A percentile compares a stretch with the other conserved stretches of the same genome.
Conservation (phyloP, 805 yeast species). For the Scheffersomyces amazonensis region DNA sequence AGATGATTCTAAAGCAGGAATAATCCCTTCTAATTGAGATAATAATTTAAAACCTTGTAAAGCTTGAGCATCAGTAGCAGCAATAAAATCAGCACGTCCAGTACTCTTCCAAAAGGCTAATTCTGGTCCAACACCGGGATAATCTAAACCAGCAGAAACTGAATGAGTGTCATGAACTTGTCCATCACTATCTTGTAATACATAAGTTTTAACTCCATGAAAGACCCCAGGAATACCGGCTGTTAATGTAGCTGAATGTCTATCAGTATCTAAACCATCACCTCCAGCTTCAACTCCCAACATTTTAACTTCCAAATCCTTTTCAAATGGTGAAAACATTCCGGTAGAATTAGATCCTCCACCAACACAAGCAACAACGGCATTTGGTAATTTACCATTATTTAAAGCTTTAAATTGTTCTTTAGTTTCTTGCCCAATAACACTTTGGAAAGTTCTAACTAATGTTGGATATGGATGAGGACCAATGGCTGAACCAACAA, state of each 20-base stretch:
- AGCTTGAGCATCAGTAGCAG: constrained; percentile 96
- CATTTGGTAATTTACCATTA: constrained; percentile 83
- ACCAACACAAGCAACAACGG: constrained; percentile 97
- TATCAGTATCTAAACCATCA: constrained; percentile 85
- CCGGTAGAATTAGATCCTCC: constrained; percentile 99
- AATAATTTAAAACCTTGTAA: constrained; percentile 83
- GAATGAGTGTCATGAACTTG: constrained; percentile 98
- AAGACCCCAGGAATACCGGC: constrained; percentile 96
- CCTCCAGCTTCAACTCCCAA: constrained; percentile 99
- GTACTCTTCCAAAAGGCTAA: constrained; percentile 91
- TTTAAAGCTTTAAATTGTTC: constrained; percentile 81
- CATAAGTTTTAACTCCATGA: constrained; percentile 96
- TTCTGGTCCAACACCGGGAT: constrained; percentile 99
- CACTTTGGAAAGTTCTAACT: constrained; percentile 97
- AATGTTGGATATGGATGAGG: constrained; percentile 99
- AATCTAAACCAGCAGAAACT: constrained; percentile 96
- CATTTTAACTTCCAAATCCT: constrained; percentile 72
- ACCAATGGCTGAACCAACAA: constrained; percentile 98
- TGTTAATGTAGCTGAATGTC: constrained; percentile 93
- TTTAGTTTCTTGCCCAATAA: constrained; percentile 93
- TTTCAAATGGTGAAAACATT: constrained; percentile 90
- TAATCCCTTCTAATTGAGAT: constrained; percentile 94
- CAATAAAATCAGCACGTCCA: constrained; percentile 87
- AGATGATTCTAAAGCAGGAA: constrained; percentile 96
- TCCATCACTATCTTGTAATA: constrained; percentile 88